Conservation (phyloP, 1,139 yeast genomes). For the Taphrina flavorubra region DNA sequence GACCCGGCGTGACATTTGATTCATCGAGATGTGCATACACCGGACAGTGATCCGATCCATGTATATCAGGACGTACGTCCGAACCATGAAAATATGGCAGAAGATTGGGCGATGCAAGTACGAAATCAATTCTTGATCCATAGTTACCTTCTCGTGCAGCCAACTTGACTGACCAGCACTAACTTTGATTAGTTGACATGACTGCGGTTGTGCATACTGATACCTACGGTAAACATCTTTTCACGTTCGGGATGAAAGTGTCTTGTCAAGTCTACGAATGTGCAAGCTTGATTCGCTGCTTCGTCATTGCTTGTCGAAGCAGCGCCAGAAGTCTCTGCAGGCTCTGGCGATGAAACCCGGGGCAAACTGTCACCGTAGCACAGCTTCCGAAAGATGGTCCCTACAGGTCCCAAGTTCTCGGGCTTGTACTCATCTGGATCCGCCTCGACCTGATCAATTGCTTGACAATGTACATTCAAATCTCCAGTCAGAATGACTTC, state of each 20-base stretch:
- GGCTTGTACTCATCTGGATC: constrained; percentile 32
- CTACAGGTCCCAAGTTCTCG: constrained; percentile 39
- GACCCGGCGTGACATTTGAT: constrained; percentile 9
- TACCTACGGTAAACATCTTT: constrained; percentile 66
- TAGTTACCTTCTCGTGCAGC: constrained; percentile 59
- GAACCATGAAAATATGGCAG: constrained; percentile 56
- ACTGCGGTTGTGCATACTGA: no score
- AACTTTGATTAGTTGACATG: background rate
- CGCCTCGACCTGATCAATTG: constrained; percentile 79
- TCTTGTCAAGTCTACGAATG: constrained; percentile 72
- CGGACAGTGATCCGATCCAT: constrained; percentile 97
- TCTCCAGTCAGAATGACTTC: constrained; percentile 84
- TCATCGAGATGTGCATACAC: constrained; percentile 68
- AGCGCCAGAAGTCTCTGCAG: background rate
- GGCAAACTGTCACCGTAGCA: background rate
- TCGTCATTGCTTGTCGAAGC: constrained; percentile 41
- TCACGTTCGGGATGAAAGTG: constrained; percentile 61
- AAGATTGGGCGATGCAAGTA: constrained; percentile 59
- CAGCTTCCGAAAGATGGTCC: constrained; percentile 13
- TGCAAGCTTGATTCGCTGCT: constrained; percentile 45
- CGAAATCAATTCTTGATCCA: constrained; percentile 86
- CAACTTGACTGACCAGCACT: constrained; percentile 75
- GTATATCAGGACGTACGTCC: constrained; percentile 69
- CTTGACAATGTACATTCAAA: constrained; percentile 76
- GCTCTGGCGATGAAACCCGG: background rate